Evolutionary conservation across 2,329 filamentous ascomycete species (phyloP), one percentile per base, ranked within the genome.

Genomic region (Gremmenia infestans): DNA sequence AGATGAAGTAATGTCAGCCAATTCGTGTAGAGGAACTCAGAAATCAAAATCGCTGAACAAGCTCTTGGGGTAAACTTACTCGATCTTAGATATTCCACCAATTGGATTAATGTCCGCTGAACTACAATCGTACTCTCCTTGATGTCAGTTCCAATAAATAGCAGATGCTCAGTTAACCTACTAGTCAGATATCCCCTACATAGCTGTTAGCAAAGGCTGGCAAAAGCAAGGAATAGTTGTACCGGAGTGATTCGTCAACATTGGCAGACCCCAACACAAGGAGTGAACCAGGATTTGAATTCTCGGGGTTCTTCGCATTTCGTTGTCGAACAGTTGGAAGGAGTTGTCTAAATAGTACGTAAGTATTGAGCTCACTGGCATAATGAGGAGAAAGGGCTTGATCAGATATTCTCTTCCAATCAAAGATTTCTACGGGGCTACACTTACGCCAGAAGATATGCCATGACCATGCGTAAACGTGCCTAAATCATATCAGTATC

Each of bases 251-350:
- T 59, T 81, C 81, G 63, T 81, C 85, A 3, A 88, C 86, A 64
- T 89, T 89, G 1, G 82, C 83, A 19, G 77, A 81, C 15, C 85
- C 87, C 0, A 91, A 76, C 0, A 91, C 85, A 3, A 91, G 74
- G 0, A 89, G 73, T 15, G 80, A 81, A 4, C 82, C 81, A 17
- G n/a, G 76, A 75, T 15, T 48, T 23, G 39, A 32, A 19, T 51
- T 55, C 22, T 55, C 58, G 14, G 58, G 53, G 23, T 58, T 59
- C 3, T 58, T 52, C 1, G 51, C 53, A 14, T 53, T 55, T 3
- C 79, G 73, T 5, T 80, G 73, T 12, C 85, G 78, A 2, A 81
- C 77, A 2, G 78, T 81, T 0, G 84, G 83, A 0, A 88, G 74
- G 32, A 86, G 73, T 61, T 87, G 81, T 0, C 28, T 28, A 28